Base-by-base conservation (phyloP, 257 asterid species). In the Linaria vulgaris region DNA sequence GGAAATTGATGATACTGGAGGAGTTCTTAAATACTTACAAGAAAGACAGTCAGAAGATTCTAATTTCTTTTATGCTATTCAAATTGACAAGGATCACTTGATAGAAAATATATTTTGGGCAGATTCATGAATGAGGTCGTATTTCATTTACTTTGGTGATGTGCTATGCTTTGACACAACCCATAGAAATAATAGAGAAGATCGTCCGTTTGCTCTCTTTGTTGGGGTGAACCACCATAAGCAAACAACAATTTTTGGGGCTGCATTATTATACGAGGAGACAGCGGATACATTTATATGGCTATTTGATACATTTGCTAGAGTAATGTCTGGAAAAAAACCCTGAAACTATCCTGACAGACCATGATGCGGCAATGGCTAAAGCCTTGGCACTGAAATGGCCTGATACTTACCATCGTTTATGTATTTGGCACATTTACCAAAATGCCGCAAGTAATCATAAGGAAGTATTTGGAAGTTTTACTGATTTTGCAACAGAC, bases 361-460 rank as follows among this genome's bases (percentile, higher is more conserved):
- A 68, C 49, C 61, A 68, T 48, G 73, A 48, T 34, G 11, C 16
- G 9, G 10, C 56, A 20, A 61, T 61, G 34, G 38, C 15, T 17
- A 50, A 30, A n/a, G 69, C 62, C 6, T 19, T 62, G 1, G 17
- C 17, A 2, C 0, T 0, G 8, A 30, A 61, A 21, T 25, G 59
- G 41, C 27, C 6, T 6, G 49, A 69, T n/a, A 44, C 50, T 23
- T 62, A 24, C 53, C 51, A 57, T 69, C 25, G 17, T n/a, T n/a
- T n/a, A n/a, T n/a, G n/a, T n/a, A n/a, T n/a, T n/a, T n/a, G n/a
- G n/a, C n/a, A n/a, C n/a, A 54, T 66, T 2, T 55, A 64, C 30
- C 45, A 50, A 51, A 64, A 63, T 52, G 52, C 61, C 5, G 31
- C 56, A 14, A 63, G 8, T 1, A 54, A 41, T 44, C 63, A 52